Base-by-base conservation (phyloP, 352 stramenopile genomes). In the Pseudoperonospora humuli region DNA sequence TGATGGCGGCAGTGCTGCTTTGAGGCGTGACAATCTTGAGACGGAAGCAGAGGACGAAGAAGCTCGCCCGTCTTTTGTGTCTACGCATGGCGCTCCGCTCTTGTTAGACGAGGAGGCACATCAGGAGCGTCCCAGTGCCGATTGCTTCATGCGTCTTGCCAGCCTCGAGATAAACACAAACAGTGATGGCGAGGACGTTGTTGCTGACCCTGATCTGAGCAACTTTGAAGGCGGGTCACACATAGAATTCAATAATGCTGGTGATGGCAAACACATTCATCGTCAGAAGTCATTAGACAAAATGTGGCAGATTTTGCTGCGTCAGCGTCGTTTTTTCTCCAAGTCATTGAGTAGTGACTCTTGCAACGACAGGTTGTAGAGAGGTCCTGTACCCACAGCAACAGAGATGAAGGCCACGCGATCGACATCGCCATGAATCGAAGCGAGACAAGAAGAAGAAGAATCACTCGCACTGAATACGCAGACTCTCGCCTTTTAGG, bases 81-180 rank as follows among this genome's bases (percentile, higher is more conserved):
- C 80, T 3, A 90, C 74, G 2, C 69, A 85, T 26, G 73, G 75
- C 32, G 70, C 67, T 14, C 58, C 60, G 15, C 49, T 66, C 8
- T 20, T 63, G 8, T 9, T 68, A 21, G 53, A 67, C 1, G 62
- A 72, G 14, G 57, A 72, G 56, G 46, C 27, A 20, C 61, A 67
- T 20, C 57, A 65, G 23, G 53, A 61, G 25, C 57, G 57, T 10
- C 70, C 66, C 7, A 92, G 72, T 36, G 70, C 76, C 8, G 80
- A 92, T 32, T 68, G 66, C 11, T 92, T 71, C 57, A 92, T 92
- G 74, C 70, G 79, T 11, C 62, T 88, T 17, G 80, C 80, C 20
- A 84, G 58, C 33, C 57, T 64, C 10, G 70, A 75, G 45, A 68
- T 86, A 29, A 36, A 61, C 15, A 56, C 29, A 17, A 50, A 50